Evolutionary conservation across 2,329 filamentous ascomycete species (phyloP), one percentile per base, ranked within the genome.

Genomic region (Penicillium psychrosexuale): DNA sequence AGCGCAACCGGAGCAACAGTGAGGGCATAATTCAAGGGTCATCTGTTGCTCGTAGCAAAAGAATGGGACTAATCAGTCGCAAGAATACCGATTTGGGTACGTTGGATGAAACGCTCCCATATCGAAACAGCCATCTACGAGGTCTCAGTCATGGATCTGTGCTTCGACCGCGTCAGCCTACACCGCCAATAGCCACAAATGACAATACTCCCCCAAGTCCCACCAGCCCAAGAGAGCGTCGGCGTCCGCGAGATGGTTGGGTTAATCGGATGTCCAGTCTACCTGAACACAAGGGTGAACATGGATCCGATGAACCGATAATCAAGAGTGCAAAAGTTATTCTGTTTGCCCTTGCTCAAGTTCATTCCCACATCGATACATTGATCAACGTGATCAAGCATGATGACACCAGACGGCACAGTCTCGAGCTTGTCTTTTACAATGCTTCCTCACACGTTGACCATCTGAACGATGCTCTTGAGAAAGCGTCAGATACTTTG

Each of bases 41-140:
- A 9, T 67, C 70, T 34, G 70, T 72, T 31, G 70, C 73, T 30
- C 80, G 82, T 27, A 78, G 77, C 56, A 83, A 84, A 62, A 78
- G 84, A 17, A 84, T 85, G 79, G 84, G 83, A 24, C 79, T 85
- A 47, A 78, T 85, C 33, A 80, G 78, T 43, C 78, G 79, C 64
- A 83, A 84, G 64, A 78, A 79, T 22, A 79, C 77, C 11, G 82
- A 82, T 51, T 69, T 84, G 45, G 76, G 77, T 28, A 78, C 79
- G 2, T 70, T 84, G 31, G 78, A 83, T 54, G 82, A 84, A 64
- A 71, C 75, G 46, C 73, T 75, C 27, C 72, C 77, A 19, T 80
- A 80, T 59, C 77, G 79, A 48, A 77, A 78, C 63, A 80, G 78
- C 57, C 82, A 84, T 68, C 73, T 83, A 55, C 79, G 82, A 45